Percentiles rank a stretch among this genome's conserved stretches.
These are phyloP conservation scores for Moesziomyces aphidis DNA, from an alignment of 1,284 basidiomycete species.

Conservation along the genomic window DNA sequence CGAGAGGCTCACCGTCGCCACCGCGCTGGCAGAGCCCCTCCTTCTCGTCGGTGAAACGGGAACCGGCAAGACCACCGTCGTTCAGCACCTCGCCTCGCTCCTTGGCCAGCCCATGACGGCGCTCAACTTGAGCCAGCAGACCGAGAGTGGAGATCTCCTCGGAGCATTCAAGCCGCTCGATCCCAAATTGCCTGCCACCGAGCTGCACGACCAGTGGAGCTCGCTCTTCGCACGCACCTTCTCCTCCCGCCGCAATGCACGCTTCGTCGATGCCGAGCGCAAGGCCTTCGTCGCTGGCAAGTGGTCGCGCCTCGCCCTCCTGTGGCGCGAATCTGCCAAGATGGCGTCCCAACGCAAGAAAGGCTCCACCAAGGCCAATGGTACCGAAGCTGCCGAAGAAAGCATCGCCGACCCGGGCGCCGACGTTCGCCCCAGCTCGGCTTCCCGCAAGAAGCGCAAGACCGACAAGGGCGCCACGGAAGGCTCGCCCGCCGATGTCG, in stretches of 20 bases:
- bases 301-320: conserved; percentile 84
- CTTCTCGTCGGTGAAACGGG: conserved; percentile 97
- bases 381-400: conserved; percentile 2
- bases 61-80: conserved; percentile 94
- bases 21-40: conserved; percentile 83
- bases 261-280: conserved; percentile 84
- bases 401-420: conserved; percentile 12
- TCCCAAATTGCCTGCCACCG: conserved; percentile 75
- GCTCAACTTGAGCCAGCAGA: conserved; percentile 95
- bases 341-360: conserved; percentile 69
- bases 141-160: conserved; percentile 91
- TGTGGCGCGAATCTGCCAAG: conserved; percentile 85
- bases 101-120: conserved; percentile 83
- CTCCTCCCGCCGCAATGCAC: conserved; percentile 87
- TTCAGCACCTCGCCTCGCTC: conserved; percentile 87
- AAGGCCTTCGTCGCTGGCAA: conserved; percentile 84
- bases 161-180: conserved; percentile 97
- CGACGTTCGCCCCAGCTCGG: conserved; percentile 15
- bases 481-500: conserved; percentile 37
- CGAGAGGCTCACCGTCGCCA: conserved; percentile 82
- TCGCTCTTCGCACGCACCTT: conserved; percentile 89
- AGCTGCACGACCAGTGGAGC: conserved; percentile 81
- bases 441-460: conserved; percentile 64
- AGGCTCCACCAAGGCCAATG: conserved; percentile 69
- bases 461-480: conserved; percentile 41